These are phyloP conservation scores for Pseudogymnoascus verrucosus DNA, from an alignment of 2,329 filamentous ascomycete genomes.

Conservation along the genomic window DNA sequence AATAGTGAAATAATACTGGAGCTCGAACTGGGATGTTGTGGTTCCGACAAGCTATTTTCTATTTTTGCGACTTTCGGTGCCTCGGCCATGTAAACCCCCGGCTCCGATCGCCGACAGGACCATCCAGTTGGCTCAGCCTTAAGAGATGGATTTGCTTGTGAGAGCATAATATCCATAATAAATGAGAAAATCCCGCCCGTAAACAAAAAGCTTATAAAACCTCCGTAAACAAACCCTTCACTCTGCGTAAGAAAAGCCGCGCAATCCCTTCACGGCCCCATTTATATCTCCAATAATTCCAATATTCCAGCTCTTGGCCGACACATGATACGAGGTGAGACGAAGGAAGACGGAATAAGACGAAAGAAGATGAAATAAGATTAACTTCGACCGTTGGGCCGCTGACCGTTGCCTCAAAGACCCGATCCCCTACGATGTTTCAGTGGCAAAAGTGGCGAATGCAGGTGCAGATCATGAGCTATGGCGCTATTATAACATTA, in stretches of 20 bases:
- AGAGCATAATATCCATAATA: neutral
- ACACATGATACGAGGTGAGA: neutral
- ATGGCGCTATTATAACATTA: conserved; percentile 1
- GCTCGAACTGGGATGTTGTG: neutral
- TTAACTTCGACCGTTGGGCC: neutral
- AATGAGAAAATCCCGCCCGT: neutral
- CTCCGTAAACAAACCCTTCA: conserved; percentile 2
- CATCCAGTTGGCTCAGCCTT: neutral
- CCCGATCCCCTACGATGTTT: neutral
- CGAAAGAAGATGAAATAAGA: neutral
- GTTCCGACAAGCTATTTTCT: neutral
- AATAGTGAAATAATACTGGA: conserved; percentile 5
- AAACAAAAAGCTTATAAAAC: neutral
- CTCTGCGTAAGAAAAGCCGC: too few species aligned
- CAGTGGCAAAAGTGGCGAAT: neutral
- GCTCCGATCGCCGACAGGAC: neutral
- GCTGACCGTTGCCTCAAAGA: neutral
- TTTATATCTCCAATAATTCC: neutral
- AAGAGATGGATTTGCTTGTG: neutral
- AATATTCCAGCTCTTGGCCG: neutral
- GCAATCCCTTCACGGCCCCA: neutral
- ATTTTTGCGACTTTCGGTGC: neutral
- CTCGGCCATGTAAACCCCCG: neutral
- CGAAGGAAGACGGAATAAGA: neutral
- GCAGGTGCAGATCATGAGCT: neutral